These are phyloP conservation scores for Aspergillus brunneoviolaceus DNA, from an alignment of 2,329 filamentous ascomycete species.

Conservation along the genomic window DNA sequence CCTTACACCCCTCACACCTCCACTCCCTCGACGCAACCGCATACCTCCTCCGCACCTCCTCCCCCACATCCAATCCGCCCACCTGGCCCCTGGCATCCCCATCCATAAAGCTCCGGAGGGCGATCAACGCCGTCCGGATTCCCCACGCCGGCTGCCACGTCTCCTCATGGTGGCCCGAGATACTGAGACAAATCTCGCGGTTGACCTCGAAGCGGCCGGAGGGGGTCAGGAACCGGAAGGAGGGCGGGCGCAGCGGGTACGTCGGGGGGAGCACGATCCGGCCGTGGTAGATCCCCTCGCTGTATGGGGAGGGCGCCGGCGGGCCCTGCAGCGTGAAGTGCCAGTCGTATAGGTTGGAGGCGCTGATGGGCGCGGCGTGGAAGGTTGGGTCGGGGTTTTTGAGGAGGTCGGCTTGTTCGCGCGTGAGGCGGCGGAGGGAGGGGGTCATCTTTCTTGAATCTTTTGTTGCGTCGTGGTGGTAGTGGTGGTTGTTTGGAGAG, in stretches of 20 bases:
- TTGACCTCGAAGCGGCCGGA: conserved; percentile 94
- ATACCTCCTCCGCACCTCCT: conserved; percentile 65
- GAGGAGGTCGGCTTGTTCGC: conserved; percentile 86
- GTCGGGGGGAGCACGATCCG: conserved; percentile 86
- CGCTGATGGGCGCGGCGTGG: conserved; percentile 73
- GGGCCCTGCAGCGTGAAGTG: conserved; percentile 96
- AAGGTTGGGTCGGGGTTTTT: conserved; percentile 79
- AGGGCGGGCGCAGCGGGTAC: conserved; percentile 88
- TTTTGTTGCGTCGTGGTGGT: too few species aligned
- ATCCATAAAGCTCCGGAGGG: conserved; percentile 88
- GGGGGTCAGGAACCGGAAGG: conserved; percentile 93
- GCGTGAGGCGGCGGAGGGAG: conserved; percentile 52
- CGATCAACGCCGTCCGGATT: conserved; percentile 78
- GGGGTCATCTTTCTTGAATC: conserved; percentile 24
- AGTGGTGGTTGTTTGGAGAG: neutral
- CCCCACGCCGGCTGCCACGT: conserved; percentile 99
- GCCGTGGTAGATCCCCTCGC: conserved; percentile 85
- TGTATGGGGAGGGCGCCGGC: conserved; percentile 73
- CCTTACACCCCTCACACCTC: conserved; percentile 67
- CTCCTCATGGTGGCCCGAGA: conserved; percentile 94
- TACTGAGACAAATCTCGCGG: conserved; percentile 92
- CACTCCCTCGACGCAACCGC: conserved; percentile 67
- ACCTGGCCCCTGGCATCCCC: conserved; percentile 84
- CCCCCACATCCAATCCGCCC: conserved; percentile 77
- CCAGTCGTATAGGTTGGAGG: conserved; percentile 95